Evolutionary conservation across 2,329 filamentous ascomycete species (phyloP).

Genomic region (Colletotrichum tropicale): DNA sequence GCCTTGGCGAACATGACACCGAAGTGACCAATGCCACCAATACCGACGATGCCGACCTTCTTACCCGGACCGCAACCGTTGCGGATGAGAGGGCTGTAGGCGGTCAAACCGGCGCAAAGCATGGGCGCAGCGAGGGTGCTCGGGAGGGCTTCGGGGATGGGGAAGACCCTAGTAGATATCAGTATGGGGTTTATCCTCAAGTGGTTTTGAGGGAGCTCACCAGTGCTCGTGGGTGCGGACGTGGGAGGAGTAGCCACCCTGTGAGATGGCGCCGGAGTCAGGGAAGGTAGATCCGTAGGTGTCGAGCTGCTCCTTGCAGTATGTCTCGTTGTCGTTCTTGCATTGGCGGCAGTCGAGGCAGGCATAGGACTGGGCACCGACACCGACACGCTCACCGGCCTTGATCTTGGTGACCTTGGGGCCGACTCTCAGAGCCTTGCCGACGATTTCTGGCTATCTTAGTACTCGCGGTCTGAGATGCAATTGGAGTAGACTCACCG

Average conservation of each 20-base stretch:
- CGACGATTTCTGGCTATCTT: constrained; percentile 63
- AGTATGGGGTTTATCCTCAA: background rate
- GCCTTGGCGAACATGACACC: constrained; percentile 73
- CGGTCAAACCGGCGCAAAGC: constrained; percentile 85
- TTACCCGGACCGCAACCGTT: constrained; percentile 79
- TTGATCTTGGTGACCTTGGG: constrained; percentile 66
- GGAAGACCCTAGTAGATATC: constrained; percentile 55
- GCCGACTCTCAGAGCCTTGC: constrained; percentile 70
- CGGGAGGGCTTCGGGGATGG: constrained; percentile 75
- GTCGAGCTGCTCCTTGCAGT: constrained; percentile 64
- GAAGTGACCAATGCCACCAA: constrained; percentile 76
- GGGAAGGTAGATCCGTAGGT: constrained; percentile 65
- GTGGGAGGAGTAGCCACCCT: constrained; percentile 67
- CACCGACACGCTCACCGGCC: constrained; percentile 68
- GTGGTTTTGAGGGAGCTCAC: constrained; percentile 27
- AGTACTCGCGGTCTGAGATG: background rate
- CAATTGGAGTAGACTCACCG: constrained; percentile 42
- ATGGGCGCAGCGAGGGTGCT: constrained; percentile 73
- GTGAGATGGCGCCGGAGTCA: constrained; percentile 65
- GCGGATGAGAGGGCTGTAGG: constrained; percentile 77
- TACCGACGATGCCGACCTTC: constrained; percentile 77
- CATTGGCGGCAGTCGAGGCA: constrained; percentile 70
- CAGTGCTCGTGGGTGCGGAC: constrained; percentile 80
- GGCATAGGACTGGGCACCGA: constrained; percentile 71
- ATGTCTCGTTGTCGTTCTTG: constrained; percentile 70